Base-by-base conservation (phyloP, 805 yeast genomes). In the Starmerella floris region DNA sequence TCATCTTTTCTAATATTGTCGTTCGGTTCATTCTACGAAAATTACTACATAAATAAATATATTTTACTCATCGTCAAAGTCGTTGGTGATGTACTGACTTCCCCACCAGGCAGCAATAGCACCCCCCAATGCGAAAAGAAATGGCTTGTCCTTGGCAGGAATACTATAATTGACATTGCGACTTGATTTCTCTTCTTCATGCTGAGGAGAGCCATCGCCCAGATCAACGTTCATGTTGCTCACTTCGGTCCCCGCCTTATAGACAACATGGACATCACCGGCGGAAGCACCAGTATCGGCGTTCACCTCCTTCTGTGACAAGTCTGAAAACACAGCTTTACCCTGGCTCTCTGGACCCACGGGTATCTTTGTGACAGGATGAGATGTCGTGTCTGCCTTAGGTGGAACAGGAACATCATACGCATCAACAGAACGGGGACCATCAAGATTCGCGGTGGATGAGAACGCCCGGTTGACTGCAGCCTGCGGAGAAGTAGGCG, bases 21-120 rank as follows among this genome's bases (percentile, higher is more conserved):
- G n/a, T n/a, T n/a, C n/a, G n/a, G n/a, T n/a, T n/a, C n/a, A n/a
- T n/a, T n/a, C n/a, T n/a, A n/a, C n/a, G n/a, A n/a, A n/a, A n/a
- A 25, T 15, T 28, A 8, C 31, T 28, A 28, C 16, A 28, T 28
- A 28, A 6, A 28, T 28, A 28, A 10, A 28, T 28, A n/a, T n/a
- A 15, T 16, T 28, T 10, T 28, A 28, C 10, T 25, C 27, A 25
- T 8, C 11, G 27, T 25, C 31, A 15, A 5, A 5, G 31, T 28
- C 16, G 16, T 6, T 28, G 5, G 31, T 8, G 26, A 33, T 4
- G 36, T 33, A 33, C 5, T 21, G 57, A 17, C 60, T 39, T 9
- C 51, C 46, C 64, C 65, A 62, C 66, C 67, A 62, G 8, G 56
- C 61, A 0, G 57, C 57, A 9, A 63, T 56, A 10, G 50, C 58